Evolutionary conservation across 345 rosid species (phyloP).

Genomic region (Psidium friedrichsthalianum): DNA sequence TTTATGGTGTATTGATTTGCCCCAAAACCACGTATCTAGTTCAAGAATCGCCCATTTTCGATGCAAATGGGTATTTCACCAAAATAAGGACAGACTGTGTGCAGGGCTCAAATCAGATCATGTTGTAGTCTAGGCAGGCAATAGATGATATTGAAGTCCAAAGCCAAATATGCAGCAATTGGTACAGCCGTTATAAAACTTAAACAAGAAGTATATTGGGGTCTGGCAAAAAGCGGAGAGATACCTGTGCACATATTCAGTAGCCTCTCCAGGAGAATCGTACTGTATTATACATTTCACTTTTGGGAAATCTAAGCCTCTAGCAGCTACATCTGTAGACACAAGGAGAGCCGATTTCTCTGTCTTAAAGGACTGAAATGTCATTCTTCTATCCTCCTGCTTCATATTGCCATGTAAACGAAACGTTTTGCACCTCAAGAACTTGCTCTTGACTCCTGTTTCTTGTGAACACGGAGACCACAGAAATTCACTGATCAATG

Average conservation of each 20-base stretch:
- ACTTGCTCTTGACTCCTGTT: constrained; percentile 29
- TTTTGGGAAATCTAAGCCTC: constrained; percentile 93
- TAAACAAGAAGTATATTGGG: neutral
- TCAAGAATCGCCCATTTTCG: neutral
- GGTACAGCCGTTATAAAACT: neutral
- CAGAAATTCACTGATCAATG: constrained; percentile 55
- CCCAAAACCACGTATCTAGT: neutral
- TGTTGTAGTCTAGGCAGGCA: neutral
- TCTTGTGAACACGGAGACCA: constrained; percentile 46
- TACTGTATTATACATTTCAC: constrained; percentile 91
- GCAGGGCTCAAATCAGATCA: neutral
- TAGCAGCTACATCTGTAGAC: constrained; percentile 83
- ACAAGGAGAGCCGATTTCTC: constrained; percentile 78
- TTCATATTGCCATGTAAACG: constrained; percentile 91
- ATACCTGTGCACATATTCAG: constrained; percentile 96
- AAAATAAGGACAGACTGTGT: neutral
- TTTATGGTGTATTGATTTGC: neutral
- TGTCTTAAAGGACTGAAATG: constrained; percentile 61
- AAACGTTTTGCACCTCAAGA: constrained; percentile 61
- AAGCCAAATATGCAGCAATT: neutral
- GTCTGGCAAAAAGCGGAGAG: neutral
- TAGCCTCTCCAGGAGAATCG: constrained; percentile 98
- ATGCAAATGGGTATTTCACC: neutral
- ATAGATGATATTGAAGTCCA: neutral
- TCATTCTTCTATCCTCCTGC: constrained; percentile 76